A percentile compares a stretch with the other conserved stretches of the same genome.
These are phyloP conservation scores for Periglandula ipomoeae DNA, from an alignment of 2,329 filamentous ascomycete genomes.

Conservation along the genomic window DNA sequence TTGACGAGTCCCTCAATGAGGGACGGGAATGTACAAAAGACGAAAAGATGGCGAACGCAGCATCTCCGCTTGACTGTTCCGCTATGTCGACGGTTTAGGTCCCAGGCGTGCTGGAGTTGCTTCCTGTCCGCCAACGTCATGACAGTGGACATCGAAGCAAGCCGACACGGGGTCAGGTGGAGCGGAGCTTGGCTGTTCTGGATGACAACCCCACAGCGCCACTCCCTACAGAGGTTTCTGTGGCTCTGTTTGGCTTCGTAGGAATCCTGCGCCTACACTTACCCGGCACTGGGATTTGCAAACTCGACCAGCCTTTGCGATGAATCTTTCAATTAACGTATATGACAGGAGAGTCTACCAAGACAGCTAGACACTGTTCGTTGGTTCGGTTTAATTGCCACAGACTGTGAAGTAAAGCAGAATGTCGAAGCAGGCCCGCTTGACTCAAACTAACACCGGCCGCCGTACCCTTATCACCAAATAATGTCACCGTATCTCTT, in stretches of 20 bases:
- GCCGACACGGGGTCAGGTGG: neutral
- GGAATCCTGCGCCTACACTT: neutral
- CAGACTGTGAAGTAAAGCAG: too few relatives aligned
- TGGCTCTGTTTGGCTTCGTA: neutral
- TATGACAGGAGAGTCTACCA: too few relatives aligned
- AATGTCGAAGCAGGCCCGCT: too few relatives aligned
- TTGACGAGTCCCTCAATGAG: slow-evolving; percentile 19
- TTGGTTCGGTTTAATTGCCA: too few relatives aligned
- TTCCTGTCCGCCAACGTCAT: slow-evolving; percentile 8
- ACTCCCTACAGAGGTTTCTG: neutral
- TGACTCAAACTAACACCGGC: too few relatives aligned
- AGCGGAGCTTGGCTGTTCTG: neutral
- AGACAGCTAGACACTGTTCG: too few relatives aligned
- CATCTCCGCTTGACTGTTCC: slow-evolving; percentile 19
- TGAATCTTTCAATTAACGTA: too few relatives aligned
- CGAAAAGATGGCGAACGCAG: slow-evolving; percentile 18
- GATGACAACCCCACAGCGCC: neutral
- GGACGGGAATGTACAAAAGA: slow-evolving; percentile 18
- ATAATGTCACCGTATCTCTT: too few relatives aligned
- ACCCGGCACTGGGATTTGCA: too few relatives aligned
- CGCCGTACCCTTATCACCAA: too few relatives aligned
- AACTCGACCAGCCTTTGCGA: too few relatives aligned
- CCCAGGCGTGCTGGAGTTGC: neutral
- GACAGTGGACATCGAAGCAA: neutral
- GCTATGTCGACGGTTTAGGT: neutral